Percentiles rank a stretch among this genome's conserved stretches.
Evolutionary conservation across 2,329 filamentous ascomycete species (phyloP).

Genomic region (Colletotrichum siamense): DNA sequence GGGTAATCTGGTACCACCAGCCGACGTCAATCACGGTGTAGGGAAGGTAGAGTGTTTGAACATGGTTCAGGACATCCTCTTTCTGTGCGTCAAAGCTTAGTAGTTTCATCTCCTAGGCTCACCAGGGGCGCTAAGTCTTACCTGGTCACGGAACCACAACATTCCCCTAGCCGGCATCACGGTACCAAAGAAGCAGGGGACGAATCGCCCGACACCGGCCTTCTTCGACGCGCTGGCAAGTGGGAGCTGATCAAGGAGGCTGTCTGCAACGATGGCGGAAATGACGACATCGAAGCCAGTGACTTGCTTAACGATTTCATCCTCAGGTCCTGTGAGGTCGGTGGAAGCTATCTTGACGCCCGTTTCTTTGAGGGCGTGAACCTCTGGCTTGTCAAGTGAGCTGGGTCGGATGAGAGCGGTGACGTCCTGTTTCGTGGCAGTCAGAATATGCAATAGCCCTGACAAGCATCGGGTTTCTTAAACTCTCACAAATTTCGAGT

Average conservation of each 20-base stretch:
- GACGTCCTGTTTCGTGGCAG: slow-evolving; percentile 42
- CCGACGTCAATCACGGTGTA: slow-evolving; percentile 65
- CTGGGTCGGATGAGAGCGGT: slow-evolving; percentile 50
- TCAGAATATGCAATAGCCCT: accelerated
- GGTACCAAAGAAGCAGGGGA: slow-evolving; percentile 56
- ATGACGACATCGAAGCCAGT: slow-evolving; percentile 43
- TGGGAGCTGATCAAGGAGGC: slow-evolving; percentile 46
- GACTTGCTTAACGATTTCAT: slow-evolving; percentile 14
- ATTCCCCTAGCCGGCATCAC: slow-evolving; percentile 44
- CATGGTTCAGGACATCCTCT: slow-evolving; percentile 53
- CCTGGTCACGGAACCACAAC: slow-evolving; percentile 26
- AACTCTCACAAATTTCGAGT: slow-evolving; percentile 28
- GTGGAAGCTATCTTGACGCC: slow-evolving; percentile 48
- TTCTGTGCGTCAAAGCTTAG: slow-evolving; percentile 35
- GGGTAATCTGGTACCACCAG: slow-evolving; percentile 60
- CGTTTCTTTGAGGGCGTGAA: slow-evolving; percentile 40
- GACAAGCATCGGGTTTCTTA: accelerated
- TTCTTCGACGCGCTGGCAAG: slow-evolving; percentile 53
- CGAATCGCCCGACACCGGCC: slow-evolving; percentile 55
- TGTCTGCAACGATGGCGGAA: slow-evolving; percentile 39
- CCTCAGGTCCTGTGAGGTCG: slow-evolving; percentile 43
- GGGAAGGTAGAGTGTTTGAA: slow-evolving; percentile 52
- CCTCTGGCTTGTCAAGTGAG: slow-evolving; percentile 52
- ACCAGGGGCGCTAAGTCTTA: neutral
- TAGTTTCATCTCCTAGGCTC: too few relatives aligned